Evolutionary conservation across 2,329 filamentous ascomycete species (phyloP).

Genomic region (Diplodia scrobiculata): DNA sequence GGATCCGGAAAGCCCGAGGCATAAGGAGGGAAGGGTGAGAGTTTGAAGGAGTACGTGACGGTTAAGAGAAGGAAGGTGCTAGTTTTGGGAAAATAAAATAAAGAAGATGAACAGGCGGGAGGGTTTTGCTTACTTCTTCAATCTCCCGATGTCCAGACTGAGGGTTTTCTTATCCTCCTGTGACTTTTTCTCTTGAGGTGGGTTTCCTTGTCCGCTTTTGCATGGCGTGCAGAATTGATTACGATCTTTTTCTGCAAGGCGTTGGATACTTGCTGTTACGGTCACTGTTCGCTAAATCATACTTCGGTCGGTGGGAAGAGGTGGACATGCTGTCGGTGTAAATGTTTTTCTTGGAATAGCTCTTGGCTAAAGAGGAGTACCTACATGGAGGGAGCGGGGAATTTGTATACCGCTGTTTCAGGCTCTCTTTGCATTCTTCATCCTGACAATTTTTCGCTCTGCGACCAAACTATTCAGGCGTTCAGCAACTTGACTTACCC

Average conservation of each 20-base stretch:
- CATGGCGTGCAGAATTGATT: slow-evolving; percentile 30
- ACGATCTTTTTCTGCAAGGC: not conserved
- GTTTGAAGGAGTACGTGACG: not conserved
- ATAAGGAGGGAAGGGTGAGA: slow-evolving; percentile 11
- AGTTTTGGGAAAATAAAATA: not conserved
- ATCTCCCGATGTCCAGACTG: not conserved
- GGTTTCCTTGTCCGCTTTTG: not conserved
- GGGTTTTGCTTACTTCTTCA: not conserved
- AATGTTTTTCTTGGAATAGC: not conserved
- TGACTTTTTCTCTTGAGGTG: not conserved
- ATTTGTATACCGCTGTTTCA: not conserved
- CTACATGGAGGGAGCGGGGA: not conserved
- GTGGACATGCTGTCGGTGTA: too few relatives aligned
- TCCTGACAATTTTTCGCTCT: not conserved
- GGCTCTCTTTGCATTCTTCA: not conserved
- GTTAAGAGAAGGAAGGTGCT: not conserved
- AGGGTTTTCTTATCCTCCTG: not conserved
- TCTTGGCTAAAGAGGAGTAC: too few relatives aligned
- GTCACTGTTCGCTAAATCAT: not conserved
- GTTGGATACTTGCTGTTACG: not conserved
- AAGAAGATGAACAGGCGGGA: not conserved
- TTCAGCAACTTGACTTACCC: too few relatives aligned
- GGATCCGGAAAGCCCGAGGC: slow-evolving; percentile 10
- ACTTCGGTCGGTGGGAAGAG: too few relatives aligned
- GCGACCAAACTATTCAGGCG: too few relatives aligned